Base-by-base conservation (phyloP, 2,329 filamentous ascomycete genomes). In the Xylariales sp. region DNA sequence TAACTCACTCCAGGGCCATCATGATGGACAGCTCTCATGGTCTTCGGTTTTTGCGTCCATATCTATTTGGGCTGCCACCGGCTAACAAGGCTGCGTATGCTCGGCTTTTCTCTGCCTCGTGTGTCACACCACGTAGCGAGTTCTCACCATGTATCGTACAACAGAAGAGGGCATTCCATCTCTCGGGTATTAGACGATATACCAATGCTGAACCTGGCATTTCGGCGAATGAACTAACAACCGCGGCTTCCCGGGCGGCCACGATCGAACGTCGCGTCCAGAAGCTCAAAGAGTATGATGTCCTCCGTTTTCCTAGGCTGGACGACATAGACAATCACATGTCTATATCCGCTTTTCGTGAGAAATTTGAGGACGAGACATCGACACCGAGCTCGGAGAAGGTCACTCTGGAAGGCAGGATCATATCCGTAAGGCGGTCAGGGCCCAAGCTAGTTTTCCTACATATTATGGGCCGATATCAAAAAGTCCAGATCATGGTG, bases 391-490 rank as follows among this genome's bases (percentile, higher is more conserved):
- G 67, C 41, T 63, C 72, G 4, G 73, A 77, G 34, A 75, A 79
- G 56, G 72, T 78, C 59, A 73, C 76, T 32, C 75, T 79, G 1
- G 69, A 79, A 49, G 77, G 77, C 28, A 73, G 76, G 36, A 64
- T 79, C 72, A 74, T 75, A 77, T 71, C 74, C 48, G 50, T 75
- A 34, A 75, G 75, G 61, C 75, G 72, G 10, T 63, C 69, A 28
- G 90, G 94, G 72, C 90, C 88, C 73, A 93, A 92, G 80, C 89
- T 99, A 73, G 84, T 93, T 70, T 99, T 99, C 79, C 79, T 97
- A 72, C 92, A 96, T 80, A 82, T 98, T 57, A 84, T 89, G 72
- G 89, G 93, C 78, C 89, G 93, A 76, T 91, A 90, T 65, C 82
- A 89, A 72, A 87, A 86, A 71, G 80, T 97, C 41, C 96, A 99